These are phyloP conservation scores for Kregervanrija delftensis DNA, from an alignment of 805 yeast species.

Conservation along the genomic window DNA sequence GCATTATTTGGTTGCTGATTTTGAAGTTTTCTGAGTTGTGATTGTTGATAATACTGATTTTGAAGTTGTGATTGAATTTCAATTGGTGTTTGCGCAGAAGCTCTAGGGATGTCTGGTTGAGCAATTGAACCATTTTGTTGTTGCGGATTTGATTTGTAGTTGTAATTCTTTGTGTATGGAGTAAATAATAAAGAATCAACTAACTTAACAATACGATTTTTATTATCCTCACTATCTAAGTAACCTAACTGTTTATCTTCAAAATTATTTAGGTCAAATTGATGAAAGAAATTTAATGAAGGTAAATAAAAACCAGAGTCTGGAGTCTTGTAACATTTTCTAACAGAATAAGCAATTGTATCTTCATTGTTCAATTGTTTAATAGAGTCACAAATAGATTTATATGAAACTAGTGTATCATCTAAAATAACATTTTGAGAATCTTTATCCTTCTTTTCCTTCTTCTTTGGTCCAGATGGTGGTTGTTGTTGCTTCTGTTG, in stretches of 20 bases:
- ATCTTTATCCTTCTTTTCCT: slow-evolving; percentile 22
- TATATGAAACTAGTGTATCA: slow-evolving; percentile 19
- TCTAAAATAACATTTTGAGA: slow-evolving; percentile 15
- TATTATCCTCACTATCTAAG: slow-evolving; percentile 13
- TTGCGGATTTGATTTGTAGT: slow-evolving; percentile 13
- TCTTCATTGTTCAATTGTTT: slow-evolving; percentile 19
- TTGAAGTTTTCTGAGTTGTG: slow-evolving; percentile 23
- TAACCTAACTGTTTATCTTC: slow-evolving; percentile 9
- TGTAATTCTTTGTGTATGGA: slow-evolving; percentile 28
- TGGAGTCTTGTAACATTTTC: slow-evolving; percentile 16
- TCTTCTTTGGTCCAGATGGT: slow-evolving; percentile 13
- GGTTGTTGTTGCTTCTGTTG: slow-evolving; percentile 22
- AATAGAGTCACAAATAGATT: slow-evolving; percentile 20
- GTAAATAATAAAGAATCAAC: slow-evolving; percentile 27
- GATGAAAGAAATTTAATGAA: slow-evolving; percentile 18
- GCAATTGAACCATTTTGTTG: slow-evolving; percentile 1
- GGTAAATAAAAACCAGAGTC: slow-evolving; percentile 1
- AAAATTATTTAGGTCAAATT: slow-evolving; percentile 12
- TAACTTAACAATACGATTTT: slow-evolving; percentile 18
- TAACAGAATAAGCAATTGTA: slow-evolving; percentile 20
- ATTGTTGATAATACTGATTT: slow-evolving; percentile 26
- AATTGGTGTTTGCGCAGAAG: not conserved
- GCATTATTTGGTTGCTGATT: slow-evolving; percentile 24
- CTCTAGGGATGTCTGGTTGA: slow-evolving; percentile 4
- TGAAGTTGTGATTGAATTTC: slow-evolving; percentile 4